These are phyloP conservation scores for Vanilla planifolia DNA, from an alignment of 106 monocot species.

Conservation along the genomic window DNA sequence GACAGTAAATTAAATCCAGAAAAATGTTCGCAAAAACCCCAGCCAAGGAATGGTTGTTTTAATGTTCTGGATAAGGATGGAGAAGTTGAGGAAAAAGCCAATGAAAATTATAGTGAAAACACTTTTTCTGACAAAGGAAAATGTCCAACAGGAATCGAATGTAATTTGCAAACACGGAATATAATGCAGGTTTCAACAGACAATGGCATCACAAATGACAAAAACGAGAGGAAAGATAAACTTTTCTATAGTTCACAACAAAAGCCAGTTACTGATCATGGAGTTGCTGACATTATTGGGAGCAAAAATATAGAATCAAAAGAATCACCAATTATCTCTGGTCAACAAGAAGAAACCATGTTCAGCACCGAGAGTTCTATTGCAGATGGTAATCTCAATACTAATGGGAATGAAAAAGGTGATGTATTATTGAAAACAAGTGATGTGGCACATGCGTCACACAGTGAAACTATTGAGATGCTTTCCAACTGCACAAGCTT, in stretches of 20 bases:
- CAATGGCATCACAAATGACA: conserved; percentile 4
- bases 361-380: not conserved
- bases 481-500: conserved; percentile 18
- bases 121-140: conserved; percentile 2
- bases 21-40: conserved; percentile 5
- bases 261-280: not conserved
- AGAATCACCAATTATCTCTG: not conserved
- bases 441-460: not conserved
- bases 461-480: not conserved
- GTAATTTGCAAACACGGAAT: not conserved
- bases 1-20: conserved; percentile 11
- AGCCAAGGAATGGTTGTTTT: conserved; percentile 13
- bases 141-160: conserved; percentile 5
- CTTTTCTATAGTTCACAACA: not conserved
- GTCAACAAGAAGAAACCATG: not conserved
- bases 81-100: not conserved
- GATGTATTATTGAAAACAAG: conserved; percentile 4
- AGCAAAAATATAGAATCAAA: conserved; percentile 6
- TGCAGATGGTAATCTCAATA: not conserved
- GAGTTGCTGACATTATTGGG: conserved; percentile 1
- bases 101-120: not conserved
- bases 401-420: not conserved
- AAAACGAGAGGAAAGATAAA: conserved; percentile 11
- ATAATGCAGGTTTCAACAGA: not conserved
- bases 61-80: conserved; percentile 9